These are phyloP conservation scores for Spathaspora boniae DNA, from an alignment of 805 yeast species.

Conservation along the genomic window DNA sequence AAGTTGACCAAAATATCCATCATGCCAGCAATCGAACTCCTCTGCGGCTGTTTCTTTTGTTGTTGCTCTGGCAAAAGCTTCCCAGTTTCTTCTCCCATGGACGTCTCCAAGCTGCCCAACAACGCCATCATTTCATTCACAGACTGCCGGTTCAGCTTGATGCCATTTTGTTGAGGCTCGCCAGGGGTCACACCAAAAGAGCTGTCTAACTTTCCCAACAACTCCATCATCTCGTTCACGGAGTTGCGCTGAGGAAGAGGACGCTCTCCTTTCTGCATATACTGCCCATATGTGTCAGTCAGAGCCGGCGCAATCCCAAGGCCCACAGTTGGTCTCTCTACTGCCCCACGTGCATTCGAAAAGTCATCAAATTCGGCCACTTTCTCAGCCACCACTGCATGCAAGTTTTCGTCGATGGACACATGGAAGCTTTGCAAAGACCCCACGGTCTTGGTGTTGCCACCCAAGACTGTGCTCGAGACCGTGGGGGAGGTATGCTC, in stretches of 20 bases:
- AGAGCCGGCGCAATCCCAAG: neutral
- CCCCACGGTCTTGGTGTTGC: too few relatives aligned
- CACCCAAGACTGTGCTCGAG: too few relatives aligned
- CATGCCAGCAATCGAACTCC: constrained; percentile 13
- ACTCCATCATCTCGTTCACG: neutral
- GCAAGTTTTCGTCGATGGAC: constrained; percentile 19
- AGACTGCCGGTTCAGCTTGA: too few relatives aligned
- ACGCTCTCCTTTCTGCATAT: too few relatives aligned
- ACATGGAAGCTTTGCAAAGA: too few relatives aligned
- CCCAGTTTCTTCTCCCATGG: neutral
- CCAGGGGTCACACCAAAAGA: too few relatives aligned
- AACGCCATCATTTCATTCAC: constrained; percentile 9
- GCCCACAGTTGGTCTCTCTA: neutral
- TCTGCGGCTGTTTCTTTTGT: constrained; percentile 3
- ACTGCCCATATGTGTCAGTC: too few relatives aligned
- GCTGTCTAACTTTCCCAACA: constrained; percentile 1
- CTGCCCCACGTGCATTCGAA: constrained; percentile 1
- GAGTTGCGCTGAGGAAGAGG: too few relatives aligned
- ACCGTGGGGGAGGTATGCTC: too few relatives aligned
- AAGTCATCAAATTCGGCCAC: constrained; percentile 14
- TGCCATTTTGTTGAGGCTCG: too few relatives aligned
- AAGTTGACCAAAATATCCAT: constrained; percentile 14
- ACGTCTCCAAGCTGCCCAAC: neutral
- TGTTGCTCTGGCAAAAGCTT: neutral
- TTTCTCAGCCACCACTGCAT: constrained; percentile 14